Evolutionary conservation across 352 stramenopile genomes (phyloP), one percentile per base, ranked within the genome.

Genomic region (Phytophthora crassamura): DNA sequence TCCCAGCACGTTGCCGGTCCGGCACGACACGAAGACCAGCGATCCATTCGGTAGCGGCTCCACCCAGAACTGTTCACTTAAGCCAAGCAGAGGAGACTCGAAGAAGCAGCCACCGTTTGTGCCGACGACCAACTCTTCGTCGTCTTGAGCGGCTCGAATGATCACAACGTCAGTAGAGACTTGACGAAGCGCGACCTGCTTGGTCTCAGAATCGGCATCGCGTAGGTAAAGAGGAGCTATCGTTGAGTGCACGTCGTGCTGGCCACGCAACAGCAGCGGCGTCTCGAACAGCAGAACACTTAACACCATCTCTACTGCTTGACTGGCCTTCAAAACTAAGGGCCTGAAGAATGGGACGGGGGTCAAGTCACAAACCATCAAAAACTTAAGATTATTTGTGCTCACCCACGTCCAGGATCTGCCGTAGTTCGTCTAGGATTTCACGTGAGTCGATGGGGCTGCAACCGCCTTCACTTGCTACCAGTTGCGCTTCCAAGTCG

Each of bases 61-160:
- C 52, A 65, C 59, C 6, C 62, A 57, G 34, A 73, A 73, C 33
- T 73, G 16, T 51, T 73, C 65, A 38, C 33, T 43, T 9, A 73
- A 61, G 12, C 59, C 59, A 14, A 73, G 59, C 48, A 66, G 1
- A 5, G 53, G 28, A 2, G 65, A 73, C 39, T 73, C 65, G 20
- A 73, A 73, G 47, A 34, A 69, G 20, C 52, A 73, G 6, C 38
- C 59, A 7, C 65, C 65, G 40, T 57, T 73, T 22, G 58, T 47
- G 18, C 45, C 59, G 54, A 73, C 59, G 9, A 73, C 61, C 25
- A 73, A 30, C 42, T 73, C 65, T 32, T 60, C 38, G 0, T 18
- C 45, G 2, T 65, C 65, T 20, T 33, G 18, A 16, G 20, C 59
- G 18, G 59, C 47, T 15, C 42, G 65, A 54, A 73, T 73, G 11